Evolutionary conservation across 2,329 filamentous ascomycete genomes (phyloP).

Genomic region (Fusarium domesticum): DNA sequence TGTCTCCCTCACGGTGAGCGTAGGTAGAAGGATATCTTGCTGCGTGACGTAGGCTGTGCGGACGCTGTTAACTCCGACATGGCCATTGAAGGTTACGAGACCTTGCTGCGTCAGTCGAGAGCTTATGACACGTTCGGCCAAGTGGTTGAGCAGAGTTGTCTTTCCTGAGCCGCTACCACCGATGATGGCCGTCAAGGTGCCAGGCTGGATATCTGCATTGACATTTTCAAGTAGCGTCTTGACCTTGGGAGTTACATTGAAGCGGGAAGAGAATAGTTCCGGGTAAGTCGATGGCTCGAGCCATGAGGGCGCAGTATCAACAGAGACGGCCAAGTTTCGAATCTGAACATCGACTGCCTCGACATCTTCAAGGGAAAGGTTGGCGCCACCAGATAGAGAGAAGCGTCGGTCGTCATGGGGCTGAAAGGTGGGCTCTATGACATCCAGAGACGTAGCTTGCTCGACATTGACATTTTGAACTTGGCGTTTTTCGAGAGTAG

Average conservation of each 20-base stretch:
- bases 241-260: conserved; percentile 36
- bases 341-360: conserved; percentile 53
- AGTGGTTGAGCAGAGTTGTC: conserved; percentile 67
- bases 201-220: conserved; percentile 60
- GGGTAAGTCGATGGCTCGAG: conserved; percentile 47
- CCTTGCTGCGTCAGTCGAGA: conserved; percentile 52
- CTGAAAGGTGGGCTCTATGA: conserved; percentile 20
- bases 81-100: conserved; percentile 59
- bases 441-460: conserved; percentile 33
- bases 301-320: conserved; percentile 57
- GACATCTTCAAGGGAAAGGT: conserved; percentile 51
- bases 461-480: conserved; percentile 15
- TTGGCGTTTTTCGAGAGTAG: background rate
- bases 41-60: conserved; percentile 72
- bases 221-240: conserved; percentile 62
- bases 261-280: conserved; percentile 38
- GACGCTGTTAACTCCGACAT: conserved; percentile 49
- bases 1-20: conserved; percentile 73
- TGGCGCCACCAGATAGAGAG: conserved; percentile 35
- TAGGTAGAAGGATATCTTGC: conserved; percentile 70
- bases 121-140: conserved; percentile 66
- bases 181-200: conserved; percentile 71
- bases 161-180: conserved; percentile 73
- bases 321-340: conserved; percentile 52
- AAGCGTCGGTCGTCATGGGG: conserved; percentile 19